phyloP scores from a whole-genome alignment of 306 rosid genomes.

The Lathyrus tuberosus region DNA sequence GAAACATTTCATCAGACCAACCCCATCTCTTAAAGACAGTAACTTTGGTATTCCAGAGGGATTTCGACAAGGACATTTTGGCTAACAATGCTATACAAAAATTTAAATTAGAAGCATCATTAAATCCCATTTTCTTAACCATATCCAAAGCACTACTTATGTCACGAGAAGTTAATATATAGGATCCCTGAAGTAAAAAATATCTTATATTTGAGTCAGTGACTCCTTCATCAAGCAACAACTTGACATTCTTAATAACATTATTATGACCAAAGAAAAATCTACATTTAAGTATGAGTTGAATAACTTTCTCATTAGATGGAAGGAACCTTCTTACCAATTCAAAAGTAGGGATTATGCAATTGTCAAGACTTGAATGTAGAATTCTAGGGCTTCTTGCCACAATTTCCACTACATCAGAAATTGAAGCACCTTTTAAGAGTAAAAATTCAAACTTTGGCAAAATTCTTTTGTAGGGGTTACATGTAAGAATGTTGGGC shows the following conservation, averaged over 20 bases:
- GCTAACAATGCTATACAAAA: constrained; percentile 44
- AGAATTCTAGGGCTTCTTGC: background rate
- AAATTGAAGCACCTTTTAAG: background rate
- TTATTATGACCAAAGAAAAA: no score
- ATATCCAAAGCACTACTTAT: background rate
- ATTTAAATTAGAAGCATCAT: constrained; percentile 6
- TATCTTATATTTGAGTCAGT: background rate
- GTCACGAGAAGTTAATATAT: no score
- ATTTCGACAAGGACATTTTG: constrained; percentile 19
- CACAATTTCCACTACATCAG: background rate
- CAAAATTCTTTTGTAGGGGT: background rate
- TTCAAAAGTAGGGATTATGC: background rate
- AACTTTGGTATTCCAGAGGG: constrained; percentile 48
- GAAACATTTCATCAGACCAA: constrained; percentile 49
- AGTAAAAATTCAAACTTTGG: background rate
- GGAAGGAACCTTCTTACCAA: background rate
- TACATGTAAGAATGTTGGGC: background rate
- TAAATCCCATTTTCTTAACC: constrained; percentile 52
- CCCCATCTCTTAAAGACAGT: constrained; percentile 58
- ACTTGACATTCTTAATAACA: no score
- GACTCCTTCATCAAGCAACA: background rate
- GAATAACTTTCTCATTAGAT: background rate
- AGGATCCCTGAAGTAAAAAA: no score
- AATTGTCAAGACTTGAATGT: background rate
- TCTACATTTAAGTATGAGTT: no score